Evolutionary conservation across 768 basidiomycete genomes (phyloP).

Genomic region (Epithele typhae): DNA sequence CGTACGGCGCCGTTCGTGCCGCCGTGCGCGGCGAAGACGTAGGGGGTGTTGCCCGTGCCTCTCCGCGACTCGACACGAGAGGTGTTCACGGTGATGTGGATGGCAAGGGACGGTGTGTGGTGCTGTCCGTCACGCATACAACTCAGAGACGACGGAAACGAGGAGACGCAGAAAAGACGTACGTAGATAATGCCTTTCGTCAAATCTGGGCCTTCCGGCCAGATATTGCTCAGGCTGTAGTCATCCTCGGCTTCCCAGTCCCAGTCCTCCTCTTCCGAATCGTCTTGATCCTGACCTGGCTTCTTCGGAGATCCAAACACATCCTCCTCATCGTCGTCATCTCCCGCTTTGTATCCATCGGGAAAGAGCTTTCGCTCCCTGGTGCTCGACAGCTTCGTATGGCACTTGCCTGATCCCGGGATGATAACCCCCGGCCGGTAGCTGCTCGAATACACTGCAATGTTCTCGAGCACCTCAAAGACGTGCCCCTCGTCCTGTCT

Average conservation of each 20-base stretch:
- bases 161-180: constrained; percentile 26
- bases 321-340: constrained; percentile 6
- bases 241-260: constrained; percentile 72
- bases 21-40: constrained; percentile 48
- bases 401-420: constrained; percentile 17
- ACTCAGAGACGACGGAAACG: too few relatives aligned
- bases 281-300: constrained; percentile 16
- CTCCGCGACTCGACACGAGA: constrained; percentile 46
- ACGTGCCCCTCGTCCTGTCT: constrained; percentile 41
- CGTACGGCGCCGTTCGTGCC: constrained; percentile 16
- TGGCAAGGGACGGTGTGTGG: constrained; percentile 44
- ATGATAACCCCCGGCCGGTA: constrained; percentile 49
- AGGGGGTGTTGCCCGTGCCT: constrained; percentile 58
- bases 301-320: not conserved
- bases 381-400: constrained; percentile 26
- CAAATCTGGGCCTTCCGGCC: constrained; percentile 42
- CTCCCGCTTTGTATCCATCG: constrained; percentile 15
- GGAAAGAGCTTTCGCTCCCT: constrained; percentile 28
- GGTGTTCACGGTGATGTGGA: constrained; percentile 64
- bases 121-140: constrained; percentile 45
- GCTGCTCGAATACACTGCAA: constrained; percentile 34
- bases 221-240: constrained; percentile 52
- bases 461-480: constrained; percentile 55
- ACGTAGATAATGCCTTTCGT: constrained; percentile 59
- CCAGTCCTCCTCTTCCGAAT: constrained; percentile 45